These are phyloP conservation scores for Fusarium scirpi DNA, from an alignment of 2,329 filamentous ascomycete species.

Conservation along the genomic window DNA sequence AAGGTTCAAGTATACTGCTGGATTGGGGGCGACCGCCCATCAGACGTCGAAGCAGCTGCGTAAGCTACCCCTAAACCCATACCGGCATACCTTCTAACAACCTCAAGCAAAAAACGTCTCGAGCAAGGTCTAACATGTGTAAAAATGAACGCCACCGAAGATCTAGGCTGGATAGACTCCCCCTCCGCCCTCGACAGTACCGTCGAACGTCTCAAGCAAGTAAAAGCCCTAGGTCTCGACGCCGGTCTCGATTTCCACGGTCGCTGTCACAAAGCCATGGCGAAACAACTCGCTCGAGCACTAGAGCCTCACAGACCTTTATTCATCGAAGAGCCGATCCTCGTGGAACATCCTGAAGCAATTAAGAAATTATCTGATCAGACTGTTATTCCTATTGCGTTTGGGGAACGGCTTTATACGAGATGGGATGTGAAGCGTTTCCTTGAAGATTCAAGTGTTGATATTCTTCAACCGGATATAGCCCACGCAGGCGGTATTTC, in stretches of 20 bases:
- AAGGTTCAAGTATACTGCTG: conserved; percentile 80
- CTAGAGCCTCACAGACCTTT: conserved; percentile 76
- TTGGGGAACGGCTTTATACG: conserved; percentile 78
- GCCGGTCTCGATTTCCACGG: conserved; percentile 84
- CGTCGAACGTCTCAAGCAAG: conserved; percentile 74
- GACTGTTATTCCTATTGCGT: conserved; percentile 71
- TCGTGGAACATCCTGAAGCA: conserved; percentile 75
- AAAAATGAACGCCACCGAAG: conserved; percentile 85
- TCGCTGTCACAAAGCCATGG: conserved; percentile 82
- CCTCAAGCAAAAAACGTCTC: conserved; percentile 1
- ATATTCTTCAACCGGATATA: conserved; percentile 80
- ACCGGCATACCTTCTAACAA: conserved; percentile 61
- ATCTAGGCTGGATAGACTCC: conserved; percentile 81
- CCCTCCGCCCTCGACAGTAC: conserved; percentile 71
- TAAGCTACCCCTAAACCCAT: conserved; percentile 48
- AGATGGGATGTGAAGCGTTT: conserved; percentile 81
- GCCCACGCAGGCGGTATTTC: conserved; percentile 79
- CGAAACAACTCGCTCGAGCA: conserved; percentile 76
- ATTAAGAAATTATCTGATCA: conserved; percentile 59
- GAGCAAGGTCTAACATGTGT: conserved; percentile 69
- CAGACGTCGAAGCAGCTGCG: conserved; percentile 73
- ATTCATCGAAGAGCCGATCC: conserved; percentile 81
- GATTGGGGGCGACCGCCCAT: conserved; percentile 80
- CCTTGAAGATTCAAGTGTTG: conserved; percentile 74
- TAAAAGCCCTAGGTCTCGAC: conserved; percentile 77